phyloP scores from a whole-genome alignment of 805 yeast genomes.

The Hanseniaspora taiwanica region DNA sequence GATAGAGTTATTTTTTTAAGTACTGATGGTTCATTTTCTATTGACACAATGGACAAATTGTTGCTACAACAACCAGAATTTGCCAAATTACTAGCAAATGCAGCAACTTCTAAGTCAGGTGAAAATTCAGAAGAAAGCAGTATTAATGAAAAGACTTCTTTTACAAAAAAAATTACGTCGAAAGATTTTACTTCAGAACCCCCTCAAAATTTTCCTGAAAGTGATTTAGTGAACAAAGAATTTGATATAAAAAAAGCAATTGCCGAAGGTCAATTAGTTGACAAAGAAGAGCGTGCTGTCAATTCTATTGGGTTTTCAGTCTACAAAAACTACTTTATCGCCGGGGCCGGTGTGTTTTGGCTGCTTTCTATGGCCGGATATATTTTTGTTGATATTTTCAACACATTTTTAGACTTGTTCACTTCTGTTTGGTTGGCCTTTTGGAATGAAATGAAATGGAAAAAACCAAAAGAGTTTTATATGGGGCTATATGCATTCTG shows the following conservation, averaged over 20 bases:
- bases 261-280: conserved; percentile 7
- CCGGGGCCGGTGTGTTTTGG: conserved; percentile 31
- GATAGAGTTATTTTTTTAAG: conserved; percentile 48
- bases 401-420: conserved; percentile 42
- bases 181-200: too few species aligned
- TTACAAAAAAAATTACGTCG: conserved; percentile 4
- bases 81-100: conserved; percentile 29
- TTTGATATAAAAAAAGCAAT: not conserved
- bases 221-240: not conserved
- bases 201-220: too few species aligned
- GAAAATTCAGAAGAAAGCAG: conserved; percentile 1
- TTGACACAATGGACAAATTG: conserved; percentile 44
- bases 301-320: conserved; percentile 25
- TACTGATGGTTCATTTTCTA: conserved; percentile 40
- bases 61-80: conserved; percentile 29
- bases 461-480: conserved; percentile 39
- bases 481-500: conserved; percentile 63
- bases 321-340: conserved; percentile 22
- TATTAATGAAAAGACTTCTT: not conserved
- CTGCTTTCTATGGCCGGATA: conserved; percentile 17
- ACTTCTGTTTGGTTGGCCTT: conserved; percentile 73
- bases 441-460: conserved; percentile 55
- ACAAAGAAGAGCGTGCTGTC: conserved; percentile 26
- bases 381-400: conserved; percentile 15
- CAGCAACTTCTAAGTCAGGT: conserved; percentile 12